Base-by-base conservation (phyloP, 2,329 filamentous ascomycete species). In the Setomelanomma holmii region DNA sequence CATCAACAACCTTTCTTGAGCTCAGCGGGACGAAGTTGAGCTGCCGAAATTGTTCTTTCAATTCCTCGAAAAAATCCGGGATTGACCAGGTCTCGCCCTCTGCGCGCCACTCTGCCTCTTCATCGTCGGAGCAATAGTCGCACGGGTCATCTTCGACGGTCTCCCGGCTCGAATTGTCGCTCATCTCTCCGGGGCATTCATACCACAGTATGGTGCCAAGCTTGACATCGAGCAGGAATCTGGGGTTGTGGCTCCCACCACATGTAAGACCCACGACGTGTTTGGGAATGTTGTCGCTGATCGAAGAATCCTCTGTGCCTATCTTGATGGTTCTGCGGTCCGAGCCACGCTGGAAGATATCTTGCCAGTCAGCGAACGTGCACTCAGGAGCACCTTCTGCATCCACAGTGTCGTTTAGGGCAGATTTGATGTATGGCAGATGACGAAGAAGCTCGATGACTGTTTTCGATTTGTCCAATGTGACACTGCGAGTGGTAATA, bases 361-460 rank as follows among this genome's bases (percentile, higher is more conserved):
- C 12, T 12, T 27, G 24, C 24, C 24, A 27, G 24, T 27, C 24
- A 12, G 24, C 24, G 24, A 27, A 27, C 12, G 12, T 27, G 24
- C 24, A 27, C 6, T 27, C 34, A 6, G 22, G 24, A 12, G 6
- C 24, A 6, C 6, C 24, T 27, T 27, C 24, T 12, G 24, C 24
- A 27, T 44, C 22, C 19, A 14, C 1, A 5, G 14, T 2, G 12
- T 23, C 14, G 27, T 30, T 20, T 8, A 55, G 27, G 34, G 24
- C 24, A 27, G 12, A 27, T 12, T 27, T 27, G 24, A 27, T 27
- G 24, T 60, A 58, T 7, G 57, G 57, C 11, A 63, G 42, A 10
- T 56, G 38, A 8, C 52, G 54, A 4, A 63, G 53, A 7, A 63
- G 41, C 4, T 30, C 19, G 17, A 63, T 50, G 1, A 60, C 57